These are phyloP conservation scores for Coffea eugenioides DNA, from an alignment of 257 asterid genomes.

Conservation along the genomic window DNA sequence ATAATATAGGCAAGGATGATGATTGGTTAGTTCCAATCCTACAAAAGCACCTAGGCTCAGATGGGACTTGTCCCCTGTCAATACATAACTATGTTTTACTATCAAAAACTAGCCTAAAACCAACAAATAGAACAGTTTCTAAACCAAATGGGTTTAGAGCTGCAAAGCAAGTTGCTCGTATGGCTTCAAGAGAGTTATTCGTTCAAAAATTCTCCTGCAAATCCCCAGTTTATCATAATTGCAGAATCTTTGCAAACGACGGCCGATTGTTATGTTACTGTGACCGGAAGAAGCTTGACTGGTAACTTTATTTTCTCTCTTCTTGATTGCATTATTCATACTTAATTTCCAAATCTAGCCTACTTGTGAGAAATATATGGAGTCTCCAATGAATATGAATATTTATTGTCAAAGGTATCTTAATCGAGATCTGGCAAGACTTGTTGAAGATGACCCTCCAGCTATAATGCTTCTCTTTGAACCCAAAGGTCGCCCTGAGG, in stretches of 20 bases:
- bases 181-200: conserved; percentile 69
- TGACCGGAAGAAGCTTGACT: conserved; percentile 87
- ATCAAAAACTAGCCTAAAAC: conserved; percentile 56
- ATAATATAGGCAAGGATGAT: conserved; percentile 36
- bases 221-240: conserved; percentile 95
- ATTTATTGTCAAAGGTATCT: conserved; percentile 59
- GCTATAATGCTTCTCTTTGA: conserved; percentile 90
- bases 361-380: neutral
- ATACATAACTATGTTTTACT: conserved; percentile 63
- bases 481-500: conserved; percentile 99
- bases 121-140: conserved; percentile 41
- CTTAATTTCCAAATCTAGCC: neutral
- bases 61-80: conserved; percentile 83
- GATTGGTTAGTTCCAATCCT: conserved; percentile 46
- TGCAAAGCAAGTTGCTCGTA: conserved; percentile 55
- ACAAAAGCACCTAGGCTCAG: conserved; percentile 58
- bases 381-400: neutral
- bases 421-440: conserved; percentile 73
- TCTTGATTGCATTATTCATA: neutral
- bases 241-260: conserved; percentile 91
- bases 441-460: conserved; percentile 75
- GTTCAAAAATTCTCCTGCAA: conserved; percentile 95
- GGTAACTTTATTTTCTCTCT: conserved; percentile 39
- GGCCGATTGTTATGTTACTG: conserved; percentile 89
- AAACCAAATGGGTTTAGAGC: conserved; percentile 48